Evolutionary conservation across 306 rosid genomes (phyloP), one percentile per base, ranked within the genome.

Genomic region (Prinsepia uniflora): DNA sequence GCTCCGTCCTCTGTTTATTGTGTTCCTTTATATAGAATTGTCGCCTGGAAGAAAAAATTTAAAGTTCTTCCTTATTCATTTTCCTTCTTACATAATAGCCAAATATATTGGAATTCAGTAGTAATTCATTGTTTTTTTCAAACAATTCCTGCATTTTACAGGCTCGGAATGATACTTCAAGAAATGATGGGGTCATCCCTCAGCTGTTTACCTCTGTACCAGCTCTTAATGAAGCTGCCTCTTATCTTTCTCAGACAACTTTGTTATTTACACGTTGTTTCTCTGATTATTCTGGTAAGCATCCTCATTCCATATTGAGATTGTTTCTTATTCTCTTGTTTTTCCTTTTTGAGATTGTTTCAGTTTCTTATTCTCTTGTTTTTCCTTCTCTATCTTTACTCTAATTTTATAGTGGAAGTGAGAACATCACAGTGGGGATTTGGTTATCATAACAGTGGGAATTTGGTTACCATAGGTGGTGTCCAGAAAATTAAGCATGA

Each of bases 161-260:
- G 86, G 75, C 65, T 50, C 85, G 77, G 80, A 83, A 72, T 73
- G 84, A 85, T 70, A 76, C 72, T 63, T 62, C 76, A 75, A 45
- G 73, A 73, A 68, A 74, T 67, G 90, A 86, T 67, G 90, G 96
- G 49, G 71, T 87, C 73, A 76, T 91, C 75, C 99, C 96, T 75
- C 90, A 87, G 42, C 77, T 95, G 52, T 82, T 91, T 77, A 89
- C 96, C 30, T 91, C 97, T 36, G 83, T 95, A 49, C 96, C 99
- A n/a, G 76, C 90, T 62, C 86, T 95, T 58, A 86, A 84, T 72
- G 96, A 86, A 0, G 99, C 97, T 67, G 97, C 97, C 58, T 83
- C 97, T 68, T 95, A 91, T 80, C 69, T 95, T 63, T 86, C 96
- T 63, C 95, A 87, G 79, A 91, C 95, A 76, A 86, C 99, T n/a